Conservation (phyloP, 2,329 filamentous ascomycete species). For the Rugonectria rugulosa region DNA sequence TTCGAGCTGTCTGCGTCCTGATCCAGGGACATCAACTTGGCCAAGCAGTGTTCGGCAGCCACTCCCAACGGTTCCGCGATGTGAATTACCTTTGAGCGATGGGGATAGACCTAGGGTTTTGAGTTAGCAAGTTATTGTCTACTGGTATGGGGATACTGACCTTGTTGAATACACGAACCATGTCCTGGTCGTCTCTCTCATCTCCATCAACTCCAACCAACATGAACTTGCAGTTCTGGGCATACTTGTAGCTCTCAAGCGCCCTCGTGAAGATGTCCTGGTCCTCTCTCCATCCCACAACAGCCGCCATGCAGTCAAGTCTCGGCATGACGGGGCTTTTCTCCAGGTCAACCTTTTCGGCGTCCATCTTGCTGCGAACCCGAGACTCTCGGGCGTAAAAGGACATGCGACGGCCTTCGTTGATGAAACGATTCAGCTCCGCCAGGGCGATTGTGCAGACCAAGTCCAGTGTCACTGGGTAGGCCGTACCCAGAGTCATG, state of each 20-base stretch:
- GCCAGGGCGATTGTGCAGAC: slow-evolving; percentile 30
- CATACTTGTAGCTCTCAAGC: slow-evolving; percentile 32
- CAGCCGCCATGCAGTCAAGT: slow-evolving; percentile 30
- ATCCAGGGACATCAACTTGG: slow-evolving; percentile 21
- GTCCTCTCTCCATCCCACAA: slow-evolving; percentile 38
- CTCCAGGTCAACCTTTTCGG: slow-evolving; percentile 1
- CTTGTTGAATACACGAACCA: slow-evolving; percentile 34
- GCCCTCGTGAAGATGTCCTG: slow-evolving; percentile 32
- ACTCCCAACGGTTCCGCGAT: slow-evolving; percentile 33
- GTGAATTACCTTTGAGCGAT: slow-evolving; percentile 26
- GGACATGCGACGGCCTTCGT: slow-evolving; percentile 29
- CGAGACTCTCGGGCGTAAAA: slow-evolving; percentile 10
- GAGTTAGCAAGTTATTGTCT: no score
- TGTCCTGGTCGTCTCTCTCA: slow-evolving; percentile 32
- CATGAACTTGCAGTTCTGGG: slow-evolving; percentile 31
- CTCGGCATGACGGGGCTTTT: not conserved
- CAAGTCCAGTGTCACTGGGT: slow-evolving; percentile 33
- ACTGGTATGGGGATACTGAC: no score
- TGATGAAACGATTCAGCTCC: slow-evolving; percentile 33
- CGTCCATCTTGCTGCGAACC: slow-evolving; percentile 6
- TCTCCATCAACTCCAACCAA: slow-evolving; percentile 37
- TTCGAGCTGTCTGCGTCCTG: slow-evolving; percentile 21
- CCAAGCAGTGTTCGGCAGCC: slow-evolving; percentile 24
- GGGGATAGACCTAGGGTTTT: slow-evolving; percentile 28
- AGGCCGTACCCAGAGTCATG: not conserved